Base-by-base conservation (phyloP, 2,329 filamentous ascomycete genomes). In the Neonectria hederae region DNA sequence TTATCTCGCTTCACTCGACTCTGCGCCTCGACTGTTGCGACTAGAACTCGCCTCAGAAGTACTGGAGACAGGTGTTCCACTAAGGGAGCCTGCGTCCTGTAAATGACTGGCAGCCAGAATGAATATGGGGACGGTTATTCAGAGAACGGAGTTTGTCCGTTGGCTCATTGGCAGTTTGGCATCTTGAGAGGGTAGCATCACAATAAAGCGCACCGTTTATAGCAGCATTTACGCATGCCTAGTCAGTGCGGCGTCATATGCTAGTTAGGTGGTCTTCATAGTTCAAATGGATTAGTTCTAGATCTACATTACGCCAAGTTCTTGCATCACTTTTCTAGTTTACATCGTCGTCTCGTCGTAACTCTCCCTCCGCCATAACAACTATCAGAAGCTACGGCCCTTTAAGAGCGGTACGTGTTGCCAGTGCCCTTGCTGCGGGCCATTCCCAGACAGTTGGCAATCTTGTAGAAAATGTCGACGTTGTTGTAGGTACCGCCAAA, bases 401-500 rank as follows among this genome's bases (percentile, higher is more conserved):
- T 42, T 30, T 59, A 67, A 42, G 65, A 53, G 62, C 65, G 70
- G 62, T 70, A 74, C 11, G 67, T 69, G 32, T 62, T 59, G 48
- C 68, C 69, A 13, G 68, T 63, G 28, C 72, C 67, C 55, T 70
- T 60, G 32, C 71, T 72, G 30, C 69, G 74, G 4, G 76, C 78
- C 45, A 90, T 78, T 51, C 90, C 90, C 59, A 92, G 80, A 72
- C 90, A 92, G 69, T 84, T 83, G 14, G 90, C 88, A 75, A 93
- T 92, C 77, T 89, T 89, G 80, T 89, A 93, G 72, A 93, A 93
- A 68, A 93, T 82, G 67, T 93, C 91, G 49, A 92, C 86, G 74
- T 89, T 91, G 77, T 83, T 88, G 69, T 89, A 92, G 4, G 90
- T 86, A 59, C 91, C 91, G 5, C 89, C 87, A 75, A 96, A 96